These are phyloP conservation scores for Alternaria triticina DNA, from an alignment of 2,329 filamentous ascomycete species.

Conservation along the genomic window DNA sequence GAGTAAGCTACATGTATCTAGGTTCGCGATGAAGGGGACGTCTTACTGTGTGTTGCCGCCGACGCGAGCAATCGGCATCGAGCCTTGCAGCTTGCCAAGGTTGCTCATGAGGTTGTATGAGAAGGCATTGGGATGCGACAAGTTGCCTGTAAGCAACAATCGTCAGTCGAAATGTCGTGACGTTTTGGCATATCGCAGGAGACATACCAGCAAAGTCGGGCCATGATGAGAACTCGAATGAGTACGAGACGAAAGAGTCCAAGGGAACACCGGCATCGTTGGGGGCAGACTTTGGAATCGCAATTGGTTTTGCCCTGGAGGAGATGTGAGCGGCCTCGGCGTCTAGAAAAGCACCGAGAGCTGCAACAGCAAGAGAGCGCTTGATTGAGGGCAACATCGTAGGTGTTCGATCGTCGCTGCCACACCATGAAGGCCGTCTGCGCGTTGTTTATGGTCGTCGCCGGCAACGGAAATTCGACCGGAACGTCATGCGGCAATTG, in stretches of 20 bases:
- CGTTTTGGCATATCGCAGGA: no score
- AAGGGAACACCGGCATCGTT: conserved; percentile 2
- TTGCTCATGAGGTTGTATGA: conserved; percentile 66
- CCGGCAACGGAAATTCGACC: not conserved
- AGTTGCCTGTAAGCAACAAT: conserved; percentile 51
- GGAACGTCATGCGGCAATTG: not conserved
- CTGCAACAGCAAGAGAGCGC: not conserved
- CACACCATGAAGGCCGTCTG: not conserved
- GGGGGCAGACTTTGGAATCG: not conserved
- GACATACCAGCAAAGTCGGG: conserved; percentile 3
- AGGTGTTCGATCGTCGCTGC: not conserved
- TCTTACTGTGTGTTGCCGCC: conserved; percentile 71
- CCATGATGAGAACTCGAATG: conserved; percentile 10
- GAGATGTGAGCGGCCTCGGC: not conserved
- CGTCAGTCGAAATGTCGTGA: not conserved
- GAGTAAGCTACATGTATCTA: conserved; percentile 55
- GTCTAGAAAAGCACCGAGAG: not conserved
- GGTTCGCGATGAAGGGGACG: conserved; percentile 54
- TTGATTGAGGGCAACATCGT: not conserved
- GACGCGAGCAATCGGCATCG: conserved; percentile 66
- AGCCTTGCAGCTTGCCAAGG: conserved; percentile 59
- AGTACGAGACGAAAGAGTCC: conserved; percentile 6
- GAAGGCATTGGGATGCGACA: conserved; percentile 63
- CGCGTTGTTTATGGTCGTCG: not conserved
- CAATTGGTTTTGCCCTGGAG: not conserved